A percentile compares a stretch with the other conserved stretches of the same genome.
Conservation (phyloP, 2,329 filamentous ascomycete species). For the Aspergillus jensenii region DNA sequence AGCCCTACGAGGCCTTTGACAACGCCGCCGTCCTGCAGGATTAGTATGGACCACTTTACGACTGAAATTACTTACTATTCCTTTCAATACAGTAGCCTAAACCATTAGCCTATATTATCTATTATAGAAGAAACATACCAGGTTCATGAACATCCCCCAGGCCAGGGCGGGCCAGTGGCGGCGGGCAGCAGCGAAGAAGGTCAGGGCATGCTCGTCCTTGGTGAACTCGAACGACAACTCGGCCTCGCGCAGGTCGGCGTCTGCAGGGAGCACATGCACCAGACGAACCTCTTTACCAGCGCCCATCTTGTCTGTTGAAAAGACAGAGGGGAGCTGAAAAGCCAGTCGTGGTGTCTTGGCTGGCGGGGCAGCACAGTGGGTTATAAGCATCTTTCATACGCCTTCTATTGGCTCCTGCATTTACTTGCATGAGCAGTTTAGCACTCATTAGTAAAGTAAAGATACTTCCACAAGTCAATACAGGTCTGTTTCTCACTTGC, state of each 20-base stretch:
- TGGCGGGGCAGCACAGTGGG: no score
- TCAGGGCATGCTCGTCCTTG: conserved; percentile 23
- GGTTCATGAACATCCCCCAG: conserved; percentile 29
- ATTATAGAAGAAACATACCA: conserved; percentile 10
- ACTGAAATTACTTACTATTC: conserved; percentile 6
- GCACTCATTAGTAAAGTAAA: no score
- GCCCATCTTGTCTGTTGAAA: not conserved
- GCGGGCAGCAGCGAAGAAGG: conserved; percentile 25
- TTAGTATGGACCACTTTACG: not conserved
- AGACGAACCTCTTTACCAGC: conserved; percentile 13
- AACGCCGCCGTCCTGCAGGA: conserved; percentile 20
- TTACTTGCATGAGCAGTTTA: no score
- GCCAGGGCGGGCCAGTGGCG: conserved; percentile 26
- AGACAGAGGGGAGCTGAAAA: no score
- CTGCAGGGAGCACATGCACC: conserved; percentile 18
- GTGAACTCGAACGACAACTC: conserved; percentile 22
- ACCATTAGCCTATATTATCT: not conserved
- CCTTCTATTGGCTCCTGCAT: no score
- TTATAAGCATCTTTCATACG: no score
- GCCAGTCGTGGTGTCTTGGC: no score
- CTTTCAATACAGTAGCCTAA: conserved; percentile 17
- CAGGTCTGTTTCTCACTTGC: no score
- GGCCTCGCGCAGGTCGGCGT: conserved; percentile 15
- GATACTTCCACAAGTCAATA: no score
- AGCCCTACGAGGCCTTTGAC: conserved; percentile 28